A percentile compares a stretch with the other conserved stretches of the same genome.
Evolutionary conservation across 2,329 filamentous ascomycete species (phyloP).

Genomic region (Pseudocercospora musae): DNA sequence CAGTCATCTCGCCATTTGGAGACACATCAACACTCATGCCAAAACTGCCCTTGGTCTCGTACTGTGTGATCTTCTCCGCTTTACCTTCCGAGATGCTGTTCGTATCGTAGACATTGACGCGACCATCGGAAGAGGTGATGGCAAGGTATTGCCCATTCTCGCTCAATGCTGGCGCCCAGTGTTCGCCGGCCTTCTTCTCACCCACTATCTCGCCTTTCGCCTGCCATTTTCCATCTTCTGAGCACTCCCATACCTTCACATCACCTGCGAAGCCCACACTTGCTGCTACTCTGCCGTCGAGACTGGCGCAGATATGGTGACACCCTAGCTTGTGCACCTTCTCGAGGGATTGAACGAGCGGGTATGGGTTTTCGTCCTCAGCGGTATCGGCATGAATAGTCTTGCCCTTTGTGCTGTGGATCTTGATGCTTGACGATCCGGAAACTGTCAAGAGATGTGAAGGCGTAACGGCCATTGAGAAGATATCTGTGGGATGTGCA

Average conservation of each 20-base stretch:
- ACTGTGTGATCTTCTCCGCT: conserved; percentile 66
- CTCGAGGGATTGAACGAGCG: conserved; percentile 73
- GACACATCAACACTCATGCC: conserved; percentile 82
- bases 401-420: conserved; percentile 65
- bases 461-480: conserved; percentile 37
- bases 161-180: conserved; percentile 86
- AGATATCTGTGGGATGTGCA: conserved; percentile 39
- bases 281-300: conserved; percentile 68
- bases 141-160: conserved; percentile 80
- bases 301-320: conserved; percentile 76
- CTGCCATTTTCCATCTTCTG: conserved; percentile 48
- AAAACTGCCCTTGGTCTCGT: conserved; percentile 91
- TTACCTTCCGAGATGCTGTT: conserved; percentile 39
- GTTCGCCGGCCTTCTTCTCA: conserved; percentile 61
- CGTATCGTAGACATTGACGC: conserved; percentile 82
- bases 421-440: conserved; percentile 74
- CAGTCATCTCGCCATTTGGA: conserved; percentile 76
- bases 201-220: conserved; percentile 39
- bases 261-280: conserved; percentile 89
- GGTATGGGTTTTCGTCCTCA: conserved; percentile 56
- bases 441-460: conserved; percentile 71
- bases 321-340: conserved; percentile 83
- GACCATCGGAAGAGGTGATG: conserved; percentile 82
- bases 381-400: conserved; percentile 40
- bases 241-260: conserved; percentile 73